Evolutionary conservation across 1,139 yeast genomes (phyloP).

Genomic region (Spencermartinsiella ligniputridi): DNA sequence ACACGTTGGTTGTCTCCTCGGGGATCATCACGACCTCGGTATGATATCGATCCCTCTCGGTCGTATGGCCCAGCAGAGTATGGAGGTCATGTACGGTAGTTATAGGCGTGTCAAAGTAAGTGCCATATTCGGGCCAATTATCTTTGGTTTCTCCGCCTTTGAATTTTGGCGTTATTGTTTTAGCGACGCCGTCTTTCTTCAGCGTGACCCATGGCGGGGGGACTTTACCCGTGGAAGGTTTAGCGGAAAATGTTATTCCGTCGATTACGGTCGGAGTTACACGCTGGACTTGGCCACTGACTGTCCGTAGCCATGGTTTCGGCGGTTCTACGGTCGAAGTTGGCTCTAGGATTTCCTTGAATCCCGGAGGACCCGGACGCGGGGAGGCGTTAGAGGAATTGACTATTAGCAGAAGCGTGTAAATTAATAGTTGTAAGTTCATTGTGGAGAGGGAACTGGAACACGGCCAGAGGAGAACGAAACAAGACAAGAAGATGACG

Average conservation of each 20-base stretch:
- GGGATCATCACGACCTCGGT: constrained; percentile 50
- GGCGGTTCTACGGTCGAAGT: constrained; percentile 36
- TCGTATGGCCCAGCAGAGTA: constrained; percentile 17
- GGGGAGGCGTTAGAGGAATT: background rate
- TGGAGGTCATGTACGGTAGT: constrained; percentile 38
- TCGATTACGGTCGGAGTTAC: constrained; percentile 79
- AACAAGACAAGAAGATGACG: no score
- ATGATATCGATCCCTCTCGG: constrained; percentile 13
- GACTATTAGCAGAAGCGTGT: background rate
- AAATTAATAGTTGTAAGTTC: background rate
- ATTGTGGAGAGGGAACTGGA: no score
- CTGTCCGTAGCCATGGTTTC: constrained; percentile 72
- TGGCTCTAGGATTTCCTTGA: background rate
- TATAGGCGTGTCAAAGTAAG: constrained; percentile 65
- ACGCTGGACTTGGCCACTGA: constrained; percentile 54
- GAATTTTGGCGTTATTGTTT: constrained; percentile 67
- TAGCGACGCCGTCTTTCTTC: constrained; percentile 74
- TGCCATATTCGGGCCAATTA: constrained; percentile 66
- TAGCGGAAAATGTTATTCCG: constrained; percentile 74
- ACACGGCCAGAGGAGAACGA: no score
- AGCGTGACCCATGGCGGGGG: constrained; percentile 79
- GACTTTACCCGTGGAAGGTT: constrained; percentile 58
- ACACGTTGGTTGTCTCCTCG: constrained; percentile 66
- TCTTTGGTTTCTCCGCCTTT: constrained; percentile 67
- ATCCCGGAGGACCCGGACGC: background rate